Percentiles rank a stretch among this genome's conserved stretches.
Evolutionary conservation across 169 alveolate genomes (phyloP).

Genomic region (Haemoproteus tartakovskyi): DNA sequence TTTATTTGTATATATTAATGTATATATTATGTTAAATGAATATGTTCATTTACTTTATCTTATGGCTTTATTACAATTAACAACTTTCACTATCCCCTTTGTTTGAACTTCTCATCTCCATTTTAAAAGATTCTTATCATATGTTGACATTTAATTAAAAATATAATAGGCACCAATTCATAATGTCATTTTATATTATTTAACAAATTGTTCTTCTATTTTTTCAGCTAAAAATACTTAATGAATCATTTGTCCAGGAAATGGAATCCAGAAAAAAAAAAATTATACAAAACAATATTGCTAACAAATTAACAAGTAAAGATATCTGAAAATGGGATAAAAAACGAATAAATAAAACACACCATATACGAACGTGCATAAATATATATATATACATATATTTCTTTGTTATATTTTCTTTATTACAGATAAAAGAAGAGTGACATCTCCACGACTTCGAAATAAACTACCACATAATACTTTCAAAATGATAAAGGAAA

Average conservation of each 20-base stretch:
- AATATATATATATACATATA: background rate
- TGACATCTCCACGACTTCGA: conserved; percentile 50
- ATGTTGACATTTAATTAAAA: too few species aligned
- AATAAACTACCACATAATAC: conserved; percentile 35
- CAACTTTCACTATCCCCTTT: background rate
- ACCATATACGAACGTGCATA: background rate
- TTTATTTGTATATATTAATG: background rate
- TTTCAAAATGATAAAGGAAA: conserved; percentile 61
- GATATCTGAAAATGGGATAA: background rate
- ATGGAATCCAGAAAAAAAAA: conserved; percentile 30
- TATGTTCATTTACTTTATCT: too few species aligned
- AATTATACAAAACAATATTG: conserved; percentile 24
- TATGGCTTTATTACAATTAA: background rate
- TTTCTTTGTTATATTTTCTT: background rate
- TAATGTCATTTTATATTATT: background rate
- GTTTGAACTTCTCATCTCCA: background rate
- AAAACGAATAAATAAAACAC: background rate
- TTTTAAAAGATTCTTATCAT: too few species aligned
- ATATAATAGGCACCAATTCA: too few species aligned
- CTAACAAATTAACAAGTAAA: conserved; percentile 49
- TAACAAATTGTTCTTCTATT: background rate
- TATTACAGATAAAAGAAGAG: conserved; percentile 47
- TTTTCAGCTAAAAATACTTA: conserved; percentile 30
- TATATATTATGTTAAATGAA: too few species aligned
- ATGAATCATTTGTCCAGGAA: conserved; percentile 48